These are phyloP conservation scores for Cryomyces minteri DNA, from an alignment of 495 filamentous ascomycete genomes.

Conservation along the genomic window DNA sequence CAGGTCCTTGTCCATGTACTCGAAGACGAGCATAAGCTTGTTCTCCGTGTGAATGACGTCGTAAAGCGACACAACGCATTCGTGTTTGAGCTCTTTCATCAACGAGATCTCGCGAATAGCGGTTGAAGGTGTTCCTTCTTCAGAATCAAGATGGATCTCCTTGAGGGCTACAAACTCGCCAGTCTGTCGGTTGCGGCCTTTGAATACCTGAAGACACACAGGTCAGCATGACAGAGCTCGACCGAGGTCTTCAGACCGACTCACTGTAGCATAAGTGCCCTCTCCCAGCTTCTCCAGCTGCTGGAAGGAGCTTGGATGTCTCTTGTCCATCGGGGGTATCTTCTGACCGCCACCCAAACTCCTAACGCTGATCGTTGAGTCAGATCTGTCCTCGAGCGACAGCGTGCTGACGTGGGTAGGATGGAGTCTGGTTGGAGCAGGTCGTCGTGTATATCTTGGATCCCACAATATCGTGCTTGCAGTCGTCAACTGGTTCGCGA, in stretches of 20 bases:
- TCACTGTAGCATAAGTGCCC: conserved; percentile 95
- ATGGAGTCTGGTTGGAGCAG: conserved; percentile 16
- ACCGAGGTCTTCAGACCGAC: neutral
- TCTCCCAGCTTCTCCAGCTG: conserved; percentile 97
- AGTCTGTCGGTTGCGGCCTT: conserved; percentile 24
- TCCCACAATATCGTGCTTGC: conserved; percentile 23
- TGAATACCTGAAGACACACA: conserved; percentile 19
- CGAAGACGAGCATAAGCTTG: conserved; percentile 89
- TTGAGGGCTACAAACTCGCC: conserved; percentile 61
- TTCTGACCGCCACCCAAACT: conserved; percentile 17
- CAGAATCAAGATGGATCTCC: conserved; percentile 94
- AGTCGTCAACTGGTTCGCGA: conserved; percentile 20
- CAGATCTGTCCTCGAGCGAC: conserved; percentile 16
- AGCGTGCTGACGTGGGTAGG: conserved; percentile 23
- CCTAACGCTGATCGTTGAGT: conserved; percentile 21
- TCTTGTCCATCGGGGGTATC: conserved; percentile 52
- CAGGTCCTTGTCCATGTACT: conserved; percentile 83
- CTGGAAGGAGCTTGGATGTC: conserved; percentile 90
- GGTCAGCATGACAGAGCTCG: neutral
- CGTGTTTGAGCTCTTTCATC: conserved; percentile 92
- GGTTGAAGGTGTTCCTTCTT: conserved; percentile 91
- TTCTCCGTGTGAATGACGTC: conserved; percentile 97
- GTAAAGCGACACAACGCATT: conserved; percentile 77
- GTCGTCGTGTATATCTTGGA: conserved; percentile 18
- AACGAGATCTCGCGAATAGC: conserved; percentile 94